Conservation (phyloP, 2,329 filamentous ascomycete species). For the Colletotrichum neosansevieriae region DNA sequence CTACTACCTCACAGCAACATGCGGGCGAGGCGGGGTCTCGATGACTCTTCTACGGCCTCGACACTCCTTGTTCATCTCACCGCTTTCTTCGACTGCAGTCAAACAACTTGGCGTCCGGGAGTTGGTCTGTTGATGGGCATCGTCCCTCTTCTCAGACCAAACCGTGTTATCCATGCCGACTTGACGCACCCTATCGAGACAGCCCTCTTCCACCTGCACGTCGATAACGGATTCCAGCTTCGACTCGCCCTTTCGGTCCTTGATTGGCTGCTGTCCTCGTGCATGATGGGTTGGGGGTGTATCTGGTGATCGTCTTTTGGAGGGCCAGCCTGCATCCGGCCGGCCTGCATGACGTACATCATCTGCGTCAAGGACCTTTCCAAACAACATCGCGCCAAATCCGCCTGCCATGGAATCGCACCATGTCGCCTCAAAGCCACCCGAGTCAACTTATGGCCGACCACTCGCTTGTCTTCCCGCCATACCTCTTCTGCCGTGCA, state of each 20-base stretch:
- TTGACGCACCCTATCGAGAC: constrained; percentile 11
- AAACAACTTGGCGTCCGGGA: neutral
- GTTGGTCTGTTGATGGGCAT: neutral
- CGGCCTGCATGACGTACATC: constrained; percentile 40
- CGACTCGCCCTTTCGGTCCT: neutral
- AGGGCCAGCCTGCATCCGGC: constrained; percentile 30
- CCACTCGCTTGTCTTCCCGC: constrained; percentile 40
- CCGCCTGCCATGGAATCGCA: constrained; percentile 22
- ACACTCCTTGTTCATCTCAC: constrained; percentile 2
- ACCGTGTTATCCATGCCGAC: no score
- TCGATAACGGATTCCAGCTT: constrained; percentile 25
- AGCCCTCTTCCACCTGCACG: constrained; percentile 10
- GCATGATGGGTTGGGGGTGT: constrained; percentile 40
- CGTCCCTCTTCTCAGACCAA: neutral
- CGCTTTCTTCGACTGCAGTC: constrained; percentile 2
- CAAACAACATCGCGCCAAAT: constrained; percentile 22
- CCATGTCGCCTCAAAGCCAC: neutral
- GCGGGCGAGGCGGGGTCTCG: neutral
- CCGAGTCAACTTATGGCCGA: neutral
- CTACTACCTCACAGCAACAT: neutral
- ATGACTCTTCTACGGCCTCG: neutral
- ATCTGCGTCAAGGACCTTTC: constrained; percentile 37
- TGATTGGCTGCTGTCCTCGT: constrained; percentile 21
- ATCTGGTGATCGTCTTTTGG: constrained; percentile 40
- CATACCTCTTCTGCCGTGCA: constrained; percentile 34